phyloP scores from a whole-genome alignment of 2,329 filamentous ascomycete species.

The Fulvia fulva region DNA sequence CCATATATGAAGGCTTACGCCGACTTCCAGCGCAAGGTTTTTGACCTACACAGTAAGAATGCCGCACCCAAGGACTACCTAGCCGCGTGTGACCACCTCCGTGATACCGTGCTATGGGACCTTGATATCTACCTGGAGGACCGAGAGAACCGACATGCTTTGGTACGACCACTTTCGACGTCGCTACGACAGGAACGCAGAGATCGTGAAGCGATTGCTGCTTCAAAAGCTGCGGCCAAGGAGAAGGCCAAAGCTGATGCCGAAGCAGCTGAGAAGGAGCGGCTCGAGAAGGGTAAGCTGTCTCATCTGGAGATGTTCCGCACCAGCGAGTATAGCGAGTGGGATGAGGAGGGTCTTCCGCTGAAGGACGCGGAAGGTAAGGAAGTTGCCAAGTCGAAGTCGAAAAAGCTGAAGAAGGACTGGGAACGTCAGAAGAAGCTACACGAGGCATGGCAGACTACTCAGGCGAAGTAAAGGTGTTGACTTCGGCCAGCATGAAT shows the following conservation, averaged over 20 bases:
- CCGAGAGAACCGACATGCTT: constrained; percentile 61
- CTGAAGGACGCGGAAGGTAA: constrained; percentile 71
- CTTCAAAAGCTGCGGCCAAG: constrained; percentile 44
- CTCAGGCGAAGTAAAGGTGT: constrained; percentile 6
- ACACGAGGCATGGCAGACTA: constrained; percentile 57
- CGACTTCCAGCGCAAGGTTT: constrained; percentile 59
- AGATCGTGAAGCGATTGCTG: constrained; percentile 53
- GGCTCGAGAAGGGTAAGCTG: constrained; percentile 54
- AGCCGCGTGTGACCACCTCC: constrained; percentile 71
- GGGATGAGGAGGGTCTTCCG: constrained; percentile 80
- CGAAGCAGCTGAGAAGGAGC: constrained; percentile 45
- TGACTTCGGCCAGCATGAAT: background rate
- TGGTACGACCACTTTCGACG: constrained; percentile 63
- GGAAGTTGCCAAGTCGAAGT: constrained; percentile 73
- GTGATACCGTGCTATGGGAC: constrained; percentile 76
- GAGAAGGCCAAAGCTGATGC: constrained; percentile 52
- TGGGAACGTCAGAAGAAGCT: constrained; percentile 88
- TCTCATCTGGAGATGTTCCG: constrained; percentile 57
- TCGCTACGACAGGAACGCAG: constrained; percentile 48
- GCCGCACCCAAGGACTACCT: constrained; percentile 67
- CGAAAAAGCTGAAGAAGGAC: constrained; percentile 81
- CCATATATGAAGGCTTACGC: constrained; percentile 49
- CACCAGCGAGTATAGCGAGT: constrained; percentile 59
- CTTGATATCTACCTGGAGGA: constrained; percentile 87
- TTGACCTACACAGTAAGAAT: constrained; percentile 47